phyloP scores from a whole-genome alignment of 2,329 filamentous ascomycete species.

The Macrophomina pseudophaseolina region DNA sequence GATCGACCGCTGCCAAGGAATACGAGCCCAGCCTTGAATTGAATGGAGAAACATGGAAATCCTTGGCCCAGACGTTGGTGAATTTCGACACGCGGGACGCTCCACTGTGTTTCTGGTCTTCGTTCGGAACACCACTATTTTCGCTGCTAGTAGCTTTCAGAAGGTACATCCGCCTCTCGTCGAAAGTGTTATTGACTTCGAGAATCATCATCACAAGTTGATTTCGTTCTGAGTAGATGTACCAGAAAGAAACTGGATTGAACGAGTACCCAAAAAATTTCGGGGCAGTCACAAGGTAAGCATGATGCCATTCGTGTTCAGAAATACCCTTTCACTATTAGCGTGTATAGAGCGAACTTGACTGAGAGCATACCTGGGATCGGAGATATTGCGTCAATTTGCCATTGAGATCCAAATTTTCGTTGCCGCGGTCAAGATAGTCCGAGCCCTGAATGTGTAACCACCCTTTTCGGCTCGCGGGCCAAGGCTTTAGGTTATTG shows the following conservation, averaged over 20 bases:
- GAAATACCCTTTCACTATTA: slow-evolving; percentile 58
- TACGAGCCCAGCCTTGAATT: slow-evolving; percentile 61
- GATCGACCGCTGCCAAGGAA: slow-evolving; percentile 52
- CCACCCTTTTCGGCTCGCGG: slow-evolving; percentile 53
- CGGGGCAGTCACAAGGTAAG: slow-evolving; percentile 74
- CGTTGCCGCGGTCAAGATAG: slow-evolving; percentile 63
- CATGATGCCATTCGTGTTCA: slow-evolving; percentile 65
- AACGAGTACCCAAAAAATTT: slow-evolving; percentile 73
- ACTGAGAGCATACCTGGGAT: slow-evolving; percentile 53
- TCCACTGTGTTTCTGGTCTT: background rate
- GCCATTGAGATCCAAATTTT: slow-evolving; percentile 60
- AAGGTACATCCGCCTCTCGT: slow-evolving; percentile 71
- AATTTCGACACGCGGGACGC: slow-evolving; percentile 39
- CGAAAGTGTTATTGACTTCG: slow-evolving; percentile 80
- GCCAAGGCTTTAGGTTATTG: slow-evolving; percentile 28
- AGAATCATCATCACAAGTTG: slow-evolving; percentile 68
- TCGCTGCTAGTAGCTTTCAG: slow-evolving; percentile 47
- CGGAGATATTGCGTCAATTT: slow-evolving; percentile 67
- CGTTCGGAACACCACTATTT: background rate
- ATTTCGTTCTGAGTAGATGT: slow-evolving; percentile 67
- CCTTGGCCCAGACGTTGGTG: slow-evolving; percentile 66
- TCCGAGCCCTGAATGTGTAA: slow-evolving; percentile 65
- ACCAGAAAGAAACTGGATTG: slow-evolving; percentile 81
- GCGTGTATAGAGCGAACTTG: background rate
- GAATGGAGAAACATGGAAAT: slow-evolving; percentile 79